These are phyloP conservation scores for Fusarium chaquense DNA, from an alignment of 2,329 filamentous ascomycete genomes.

Conservation along the genomic window DNA sequence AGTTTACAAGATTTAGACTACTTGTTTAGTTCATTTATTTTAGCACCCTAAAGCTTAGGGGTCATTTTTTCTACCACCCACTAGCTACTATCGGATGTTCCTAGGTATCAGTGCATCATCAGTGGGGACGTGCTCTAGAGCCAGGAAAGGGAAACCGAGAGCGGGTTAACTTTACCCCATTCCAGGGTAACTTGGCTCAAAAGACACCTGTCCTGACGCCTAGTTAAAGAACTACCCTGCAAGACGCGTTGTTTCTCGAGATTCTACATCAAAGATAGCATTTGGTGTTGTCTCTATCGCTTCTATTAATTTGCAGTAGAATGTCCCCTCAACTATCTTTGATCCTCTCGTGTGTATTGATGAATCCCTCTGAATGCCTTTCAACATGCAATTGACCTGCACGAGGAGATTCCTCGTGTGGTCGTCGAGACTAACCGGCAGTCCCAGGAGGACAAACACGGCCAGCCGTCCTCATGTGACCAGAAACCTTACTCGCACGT, in stretches of 20 bases:
- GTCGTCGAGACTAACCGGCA: neutral
- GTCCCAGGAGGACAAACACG: too few species aligned
- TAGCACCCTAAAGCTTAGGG: too few species aligned
- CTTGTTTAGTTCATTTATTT: too few species aligned
- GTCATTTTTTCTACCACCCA: too few species aligned
- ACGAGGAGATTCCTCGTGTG: too few species aligned
- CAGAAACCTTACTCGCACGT: fast-evolving
- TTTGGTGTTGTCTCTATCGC: neutral
- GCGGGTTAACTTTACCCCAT: too few species aligned
- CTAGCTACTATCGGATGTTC: too few species aligned
- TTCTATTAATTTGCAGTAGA: neutral
- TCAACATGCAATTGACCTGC: neutral
- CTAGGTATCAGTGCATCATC: too few species aligned
- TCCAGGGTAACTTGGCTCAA: neutral
- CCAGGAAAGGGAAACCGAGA: too few species aligned
- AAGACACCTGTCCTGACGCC: neutral
- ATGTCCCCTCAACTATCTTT: neutral
- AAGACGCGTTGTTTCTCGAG: neutral
- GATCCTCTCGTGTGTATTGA: neutral
- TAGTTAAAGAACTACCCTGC: neutral
- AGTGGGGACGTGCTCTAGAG: too few species aligned
- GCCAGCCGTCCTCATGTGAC: neutral
- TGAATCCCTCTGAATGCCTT: fast-evolving
- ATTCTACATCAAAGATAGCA: neutral
- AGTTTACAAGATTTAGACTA: too few species aligned